Evolutionary conservation across 116 monocot species (phyloP).

Genomic region (Papilionanthe hybrid): DNA sequence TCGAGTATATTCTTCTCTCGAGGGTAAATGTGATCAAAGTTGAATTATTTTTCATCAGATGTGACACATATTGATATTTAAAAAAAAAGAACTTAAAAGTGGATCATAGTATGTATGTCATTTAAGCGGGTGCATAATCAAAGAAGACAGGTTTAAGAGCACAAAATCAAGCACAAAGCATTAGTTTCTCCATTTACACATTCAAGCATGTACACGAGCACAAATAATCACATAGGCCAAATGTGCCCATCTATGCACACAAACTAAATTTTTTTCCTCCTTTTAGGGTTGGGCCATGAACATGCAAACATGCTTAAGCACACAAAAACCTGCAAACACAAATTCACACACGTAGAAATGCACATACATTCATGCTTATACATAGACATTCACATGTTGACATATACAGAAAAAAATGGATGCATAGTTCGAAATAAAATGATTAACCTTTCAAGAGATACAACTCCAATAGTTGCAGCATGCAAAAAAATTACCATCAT

Average conservation of each 20-base stretch:
- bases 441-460: neutral
- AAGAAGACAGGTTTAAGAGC: no score
- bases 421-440: no score
- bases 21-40: no score
- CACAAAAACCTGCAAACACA: neutral
- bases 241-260: neutral
- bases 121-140: no score
- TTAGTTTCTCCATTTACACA: neutral
- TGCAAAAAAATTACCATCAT: neutral
- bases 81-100: no score
- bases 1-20: no score
- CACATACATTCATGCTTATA: neutral
- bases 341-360: neutral
- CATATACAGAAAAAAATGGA: neutral
- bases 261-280: neutral
- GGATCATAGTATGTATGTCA: no score
- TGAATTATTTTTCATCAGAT: no score
- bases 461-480: neutral
- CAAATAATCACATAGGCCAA: neutral
- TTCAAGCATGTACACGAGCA: neutral
- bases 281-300: neutral
- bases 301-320: neutral
- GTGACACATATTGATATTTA: no score
- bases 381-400: neutral
- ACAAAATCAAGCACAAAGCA: no score